Percentiles rank a stretch among this genome's conserved stretches.
These are phyloP conservation scores for Melanomma pulvis-pyrius DNA, from an alignment of 495 filamentous ascomycete genomes.

Conservation along the genomic window DNA sequence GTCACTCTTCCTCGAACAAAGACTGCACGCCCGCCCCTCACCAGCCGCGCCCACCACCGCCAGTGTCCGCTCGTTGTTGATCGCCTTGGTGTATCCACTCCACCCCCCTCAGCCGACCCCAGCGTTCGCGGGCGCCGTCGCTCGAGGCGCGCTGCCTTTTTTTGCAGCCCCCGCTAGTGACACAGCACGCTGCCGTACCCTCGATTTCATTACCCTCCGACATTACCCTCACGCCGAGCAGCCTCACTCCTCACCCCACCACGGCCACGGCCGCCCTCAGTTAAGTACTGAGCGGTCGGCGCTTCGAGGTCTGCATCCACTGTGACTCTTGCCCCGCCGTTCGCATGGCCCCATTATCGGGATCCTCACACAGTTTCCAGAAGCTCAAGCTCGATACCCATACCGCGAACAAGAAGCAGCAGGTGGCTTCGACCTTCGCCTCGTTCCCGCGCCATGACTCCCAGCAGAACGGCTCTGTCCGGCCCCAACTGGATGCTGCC, in stretches of 20 bases:
- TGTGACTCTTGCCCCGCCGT: constrained; percentile 27
- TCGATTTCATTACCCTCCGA: constrained; percentile 30
- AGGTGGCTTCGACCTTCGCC: constrained; percentile 34
- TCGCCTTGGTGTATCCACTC: background rate
- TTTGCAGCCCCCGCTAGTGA: background rate
- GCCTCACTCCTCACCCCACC: constrained; percentile 29
- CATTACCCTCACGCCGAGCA: constrained; percentile 33
- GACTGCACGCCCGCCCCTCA: background rate
- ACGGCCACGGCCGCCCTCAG: background rate
- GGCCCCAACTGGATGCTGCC: constrained; percentile 1
- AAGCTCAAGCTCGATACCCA: constrained; percentile 41
- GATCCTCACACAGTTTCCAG: constrained; percentile 38
- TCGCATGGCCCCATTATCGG: constrained; percentile 37
- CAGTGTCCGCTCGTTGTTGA: background rate
- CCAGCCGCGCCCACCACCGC: background rate
- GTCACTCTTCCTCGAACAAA: constrained; percentile 1
- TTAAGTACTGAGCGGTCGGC: constrained; percentile 20
- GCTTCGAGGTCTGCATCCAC: constrained; percentile 30
- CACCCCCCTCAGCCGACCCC: background rate
- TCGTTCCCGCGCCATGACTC: constrained; percentile 32
- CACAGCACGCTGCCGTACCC: background rate
- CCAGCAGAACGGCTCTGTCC: constrained; percentile 13
- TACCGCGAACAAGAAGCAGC: constrained; percentile 22
- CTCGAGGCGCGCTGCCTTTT: constrained; percentile 9
- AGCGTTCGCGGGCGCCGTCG: background rate